Base-by-base conservation (phyloP, 306 rosid species). In the Lathyrus sativus region DNA sequence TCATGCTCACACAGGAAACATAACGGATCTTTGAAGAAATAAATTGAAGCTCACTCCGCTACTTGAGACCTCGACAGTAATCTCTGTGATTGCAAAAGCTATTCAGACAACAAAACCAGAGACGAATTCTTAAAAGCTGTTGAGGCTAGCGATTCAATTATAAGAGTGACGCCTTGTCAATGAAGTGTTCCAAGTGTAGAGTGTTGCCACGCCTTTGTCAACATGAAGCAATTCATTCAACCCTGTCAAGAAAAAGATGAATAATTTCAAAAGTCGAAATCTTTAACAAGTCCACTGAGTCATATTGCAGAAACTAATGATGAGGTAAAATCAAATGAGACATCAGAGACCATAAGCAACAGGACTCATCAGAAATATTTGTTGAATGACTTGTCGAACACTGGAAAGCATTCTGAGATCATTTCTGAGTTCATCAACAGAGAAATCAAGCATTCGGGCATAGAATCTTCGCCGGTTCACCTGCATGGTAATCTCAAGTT, bases 181-280 rank as follows among this genome's bases (percentile, higher is more conserved):
- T n/a, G n/a, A n/a, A n/a, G n/a, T n/a, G n/a, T n/a, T n/a, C n/a
- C n/a, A n/a, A n/a, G n/a, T n/a, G n/a, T n/a, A n/a, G n/a, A n/a
- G n/a, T n/a, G n/a, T n/a, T n/a, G n/a, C n/a, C n/a, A n/a, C n/a
- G n/a, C n/a, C n/a, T n/a, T n/a, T n/a, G n/a, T n/a, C n/a, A n/a
- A n/a, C n/a, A n/a, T n/a, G n/a, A n/a, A n/a, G n/a, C n/a, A n/a
- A n/a, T n/a, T n/a, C n/a, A 46, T 49, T 76, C 73, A 74, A 51
- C 48, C 83, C 84, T 15, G 46, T 84, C 55, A 75, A 77, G 74
- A 88, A 85, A 81, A 84, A 82, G 80, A 78, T 87, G 76, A 87
- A 90, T 83, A 91, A 91, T 31, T 88, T 95, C 77, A 80, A 65
- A 90, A 90, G 85, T 95, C 96, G 37, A 88, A 88, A 70, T 95